A percentile compares a stretch with the other conserved stretches of the same genome.
phyloP scores from a whole-genome alignment of 805 yeast genomes.

The Barnettozyma sp. region DNA sequence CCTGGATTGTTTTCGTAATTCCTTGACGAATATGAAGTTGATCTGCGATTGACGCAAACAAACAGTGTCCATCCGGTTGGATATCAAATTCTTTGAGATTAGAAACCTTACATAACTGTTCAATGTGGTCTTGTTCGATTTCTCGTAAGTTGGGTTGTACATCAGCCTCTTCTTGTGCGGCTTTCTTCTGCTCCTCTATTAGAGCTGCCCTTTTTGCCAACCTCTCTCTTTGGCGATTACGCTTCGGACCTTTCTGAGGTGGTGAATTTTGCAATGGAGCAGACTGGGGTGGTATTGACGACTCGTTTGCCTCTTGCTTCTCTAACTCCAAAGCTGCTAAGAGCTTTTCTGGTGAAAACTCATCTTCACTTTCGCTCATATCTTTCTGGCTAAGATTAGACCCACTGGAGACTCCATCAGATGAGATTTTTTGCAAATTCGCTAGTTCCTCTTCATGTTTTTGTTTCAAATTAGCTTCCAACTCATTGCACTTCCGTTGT shows the following conservation, averaged over 20 bases:
- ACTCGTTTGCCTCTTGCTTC: constrained; percentile 21
- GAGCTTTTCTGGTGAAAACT: constrained; percentile 59
- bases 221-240: constrained; percentile 82
- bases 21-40: constrained; percentile 56
- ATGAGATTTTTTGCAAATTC: no score
- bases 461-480: constrained; percentile 49
- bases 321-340: constrained; percentile 51
- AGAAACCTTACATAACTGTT: constrained; percentile 41
- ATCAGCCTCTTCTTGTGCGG: constrained; percentile 68
- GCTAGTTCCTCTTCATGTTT: constrained; percentile 50
- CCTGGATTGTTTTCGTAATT: constrained; percentile 33
- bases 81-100: constrained; percentile 59
- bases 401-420: no score
- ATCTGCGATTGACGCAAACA: constrained; percentile 79
- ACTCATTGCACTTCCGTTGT: constrained; percentile 45
- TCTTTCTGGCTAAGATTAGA: no score
- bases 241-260: constrained; percentile 36
- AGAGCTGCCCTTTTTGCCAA: constrained; percentile 71
- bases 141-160: constrained; percentile 58
- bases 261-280: constrained; percentile 13
- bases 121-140: constrained; percentile 65
- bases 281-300: neutral
- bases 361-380: constrained; percentile 37
- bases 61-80: constrained; percentile 89
- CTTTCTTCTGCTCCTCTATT: constrained; percentile 49